Conservation (phyloP, 768 basidiomycete species). For the Panaeolus papilionaceus region DNA sequence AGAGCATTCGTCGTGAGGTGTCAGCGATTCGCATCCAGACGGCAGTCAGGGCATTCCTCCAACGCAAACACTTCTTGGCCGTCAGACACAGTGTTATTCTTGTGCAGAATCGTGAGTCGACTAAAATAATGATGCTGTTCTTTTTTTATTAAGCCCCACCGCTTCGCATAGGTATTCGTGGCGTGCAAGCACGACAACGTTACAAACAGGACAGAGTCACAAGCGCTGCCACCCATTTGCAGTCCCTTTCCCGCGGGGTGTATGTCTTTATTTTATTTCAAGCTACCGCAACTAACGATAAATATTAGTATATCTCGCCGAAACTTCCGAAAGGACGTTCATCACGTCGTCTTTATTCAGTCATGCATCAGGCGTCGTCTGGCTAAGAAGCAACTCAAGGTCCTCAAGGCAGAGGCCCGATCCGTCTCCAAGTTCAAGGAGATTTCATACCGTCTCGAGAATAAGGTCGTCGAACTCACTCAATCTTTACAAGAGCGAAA, state of each 20-base stretch:
- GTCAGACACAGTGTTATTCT: constrained; percentile 66
- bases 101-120: constrained; percentile 84
- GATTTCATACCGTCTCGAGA: constrained; percentile 96
- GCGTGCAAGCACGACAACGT: constrained; percentile 67
- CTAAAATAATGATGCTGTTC: background rate
- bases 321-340: constrained; percentile 62
- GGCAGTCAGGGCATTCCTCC: constrained; percentile 72
- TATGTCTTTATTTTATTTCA: constrained; percentile 44
- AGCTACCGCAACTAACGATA: constrained; percentile 21
- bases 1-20: constrained; percentile 71
- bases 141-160: background rate
- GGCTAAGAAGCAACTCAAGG: constrained; percentile 85
- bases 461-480: constrained; percentile 98
- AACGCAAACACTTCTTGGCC: constrained; percentile 72
- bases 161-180: constrained; percentile 66
- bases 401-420: constrained; percentile 88
- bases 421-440: constrained; percentile 99
- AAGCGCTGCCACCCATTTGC: constrained; percentile 74
- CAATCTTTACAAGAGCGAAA: constrained; percentile 91
- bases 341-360: constrained; percentile 83
- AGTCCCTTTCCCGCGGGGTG: constrained; percentile 89
- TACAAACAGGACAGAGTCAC: constrained; percentile 61
- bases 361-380: constrained; percentile 90
- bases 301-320: constrained; percentile 58
- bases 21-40: constrained; percentile 82